Evolutionary conservation across 1,284 basidiomycete species (phyloP).

Genomic region (Sporisorium graminicola): DNA sequence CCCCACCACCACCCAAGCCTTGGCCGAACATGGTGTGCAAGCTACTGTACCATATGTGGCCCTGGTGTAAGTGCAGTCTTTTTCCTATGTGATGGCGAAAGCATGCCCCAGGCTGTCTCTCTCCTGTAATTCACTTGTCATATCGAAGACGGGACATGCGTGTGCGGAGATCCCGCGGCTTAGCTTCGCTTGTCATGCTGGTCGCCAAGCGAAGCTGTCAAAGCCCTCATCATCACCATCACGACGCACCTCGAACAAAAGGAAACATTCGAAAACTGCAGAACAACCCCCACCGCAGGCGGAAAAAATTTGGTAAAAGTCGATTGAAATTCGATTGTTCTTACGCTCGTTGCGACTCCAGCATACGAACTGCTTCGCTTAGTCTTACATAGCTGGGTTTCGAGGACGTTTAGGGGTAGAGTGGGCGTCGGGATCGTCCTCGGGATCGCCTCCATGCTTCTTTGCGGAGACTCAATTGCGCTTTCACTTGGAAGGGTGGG

Average conservation of each 20-base stretch:
- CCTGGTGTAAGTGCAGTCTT: background rate
- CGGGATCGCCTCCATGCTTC: background rate
- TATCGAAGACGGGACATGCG: background rate
- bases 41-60: background rate
- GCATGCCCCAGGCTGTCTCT: background rate
- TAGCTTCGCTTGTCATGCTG: background rate
- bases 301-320: too few relatives aligned
- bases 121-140: background rate
- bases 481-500: background rate
- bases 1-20: too few relatives aligned
- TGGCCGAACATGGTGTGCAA: too few relatives aligned
- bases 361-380: background rate
- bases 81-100: background rate
- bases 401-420: background rate
- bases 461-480: background rate
- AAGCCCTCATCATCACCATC: conserved; percentile 29
- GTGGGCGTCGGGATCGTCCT: background rate
- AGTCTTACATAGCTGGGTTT: background rate
- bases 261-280: background rate
- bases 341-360: background rate
- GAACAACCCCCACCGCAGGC: background rate
- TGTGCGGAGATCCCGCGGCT: background rate
- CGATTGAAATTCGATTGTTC: background rate
- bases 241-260: conserved; percentile 14
- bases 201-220: conserved; percentile 26